Evolutionary conservation across 2,329 filamentous ascomycete genomes (phyloP).

Genomic region (Pestalotiopsis sp.): DNA sequence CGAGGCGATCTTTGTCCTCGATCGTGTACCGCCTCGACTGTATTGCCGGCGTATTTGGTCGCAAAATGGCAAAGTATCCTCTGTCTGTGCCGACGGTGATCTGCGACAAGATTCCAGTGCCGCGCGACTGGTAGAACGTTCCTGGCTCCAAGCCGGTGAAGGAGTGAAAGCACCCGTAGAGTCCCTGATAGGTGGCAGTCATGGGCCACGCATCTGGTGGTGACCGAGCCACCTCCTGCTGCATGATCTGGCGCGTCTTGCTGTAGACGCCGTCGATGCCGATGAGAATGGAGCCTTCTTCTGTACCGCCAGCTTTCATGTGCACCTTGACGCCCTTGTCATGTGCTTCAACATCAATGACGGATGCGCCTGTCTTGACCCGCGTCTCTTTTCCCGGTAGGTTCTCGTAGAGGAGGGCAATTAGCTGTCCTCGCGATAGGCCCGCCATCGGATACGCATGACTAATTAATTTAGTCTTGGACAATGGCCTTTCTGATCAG

Average conservation of each 20-base stretch:
- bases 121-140: not conserved
- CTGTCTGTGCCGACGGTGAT: not conserved
- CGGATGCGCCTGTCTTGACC: not conserved
- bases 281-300: constrained; percentile 15
- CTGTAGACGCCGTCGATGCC: constrained; percentile 10
- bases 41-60: not conserved
- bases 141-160: not conserved
- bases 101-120: not conserved
- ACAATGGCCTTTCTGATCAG: not conserved
- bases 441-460: not conserved
- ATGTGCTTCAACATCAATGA: not conserved
- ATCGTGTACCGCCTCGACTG: not conserved
- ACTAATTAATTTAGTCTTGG: not conserved
- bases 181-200: not conserved
- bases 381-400: not conserved
- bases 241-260: not conserved
- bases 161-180: not conserved
- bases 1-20: not conserved
- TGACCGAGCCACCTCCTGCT: not conserved
- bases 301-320: constrained; percentile 13
- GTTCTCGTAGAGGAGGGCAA: not conserved
- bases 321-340: not conserved
- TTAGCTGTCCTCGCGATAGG: not conserved
- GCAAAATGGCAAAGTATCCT: not conserved
- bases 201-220: not conserved